These are phyloP conservation scores for Phytophthora syringae DNA, from an alignment of 352 stramenopile genomes.

Conservation along the genomic window DNA sequence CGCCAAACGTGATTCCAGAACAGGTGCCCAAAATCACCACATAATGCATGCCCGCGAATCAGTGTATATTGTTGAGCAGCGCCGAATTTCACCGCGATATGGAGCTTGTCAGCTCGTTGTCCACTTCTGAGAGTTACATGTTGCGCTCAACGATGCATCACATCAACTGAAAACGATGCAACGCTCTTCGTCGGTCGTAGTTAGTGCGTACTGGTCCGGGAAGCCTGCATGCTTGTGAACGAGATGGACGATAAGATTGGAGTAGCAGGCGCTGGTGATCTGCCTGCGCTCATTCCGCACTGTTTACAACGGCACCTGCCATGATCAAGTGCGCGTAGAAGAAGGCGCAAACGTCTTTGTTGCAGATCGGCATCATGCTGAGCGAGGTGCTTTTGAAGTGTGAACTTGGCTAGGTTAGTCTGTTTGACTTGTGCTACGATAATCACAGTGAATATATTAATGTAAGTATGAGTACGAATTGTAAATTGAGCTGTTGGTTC, in stretches of 20 bases:
- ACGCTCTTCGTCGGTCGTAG: neutral
- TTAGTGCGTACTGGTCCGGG: neutral
- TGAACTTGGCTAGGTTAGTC: too few species aligned
- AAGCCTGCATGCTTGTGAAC: neutral
- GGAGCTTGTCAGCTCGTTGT: neutral
- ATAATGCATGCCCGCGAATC: neutral
- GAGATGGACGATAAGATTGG: conserved; percentile 5
- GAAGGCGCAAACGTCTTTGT: conserved; percentile 8
- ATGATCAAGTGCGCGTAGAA: conserved; percentile 6
- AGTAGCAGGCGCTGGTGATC: conserved; percentile 4
- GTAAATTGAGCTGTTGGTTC: too few species aligned
- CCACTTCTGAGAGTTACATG: conserved; percentile 6
- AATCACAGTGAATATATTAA: too few species aligned
- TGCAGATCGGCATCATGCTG: neutral
- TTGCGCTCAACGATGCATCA: conserved; percentile 14
- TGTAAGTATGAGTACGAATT: too few species aligned
- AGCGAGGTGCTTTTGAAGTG: too few species aligned
- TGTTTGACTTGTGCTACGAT: too few species aligned
- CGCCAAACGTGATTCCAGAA: conserved; percentile 9
- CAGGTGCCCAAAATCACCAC: conserved; percentile 2
- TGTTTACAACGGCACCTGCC: conserved; percentile 4
- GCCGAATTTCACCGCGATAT: neutral
- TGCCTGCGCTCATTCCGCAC: conserved; percentile 7
- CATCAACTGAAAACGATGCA: conserved; percentile 13
- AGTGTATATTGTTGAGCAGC: neutral